A percentile compares a stretch with the other conserved stretches of the same genome.
Conservation (phyloP, 169 alveolate species). For the Perkinsus chesapeaki region DNA sequence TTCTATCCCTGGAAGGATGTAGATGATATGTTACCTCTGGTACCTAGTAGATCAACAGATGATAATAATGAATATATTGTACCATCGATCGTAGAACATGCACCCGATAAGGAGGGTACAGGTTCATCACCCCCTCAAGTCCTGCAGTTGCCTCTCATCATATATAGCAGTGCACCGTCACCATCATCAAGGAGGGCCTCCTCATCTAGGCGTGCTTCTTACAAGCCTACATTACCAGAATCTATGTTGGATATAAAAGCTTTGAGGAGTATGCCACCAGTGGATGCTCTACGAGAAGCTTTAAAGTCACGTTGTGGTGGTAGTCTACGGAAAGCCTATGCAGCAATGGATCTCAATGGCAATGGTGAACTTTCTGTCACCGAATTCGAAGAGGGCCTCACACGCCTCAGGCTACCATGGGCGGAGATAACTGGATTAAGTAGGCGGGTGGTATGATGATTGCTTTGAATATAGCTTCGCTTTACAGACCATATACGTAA, state of each 20-base stretch:
- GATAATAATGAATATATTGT: no score
- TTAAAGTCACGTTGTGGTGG: not conserved
- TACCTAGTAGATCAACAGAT: not conserved
- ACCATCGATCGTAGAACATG: no score
- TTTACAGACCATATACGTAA: not conserved
- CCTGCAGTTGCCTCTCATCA: no score
- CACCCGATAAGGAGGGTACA: no score
- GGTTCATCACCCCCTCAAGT: no score
- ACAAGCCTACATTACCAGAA: not conserved
- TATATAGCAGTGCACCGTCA: no score
- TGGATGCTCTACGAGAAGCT: not conserved
- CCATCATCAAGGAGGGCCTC: no score
- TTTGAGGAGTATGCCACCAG: not conserved
- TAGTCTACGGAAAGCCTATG: not conserved
- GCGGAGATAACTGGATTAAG: not conserved
- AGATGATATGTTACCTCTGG: not conserved
- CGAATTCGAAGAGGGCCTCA: not conserved
- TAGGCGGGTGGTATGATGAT: not conserved
- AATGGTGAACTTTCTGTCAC: not conserved
- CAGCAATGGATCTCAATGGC: not conserved
- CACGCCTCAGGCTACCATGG: not conserved
- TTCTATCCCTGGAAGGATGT: not conserved
- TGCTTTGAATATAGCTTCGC: not conserved
- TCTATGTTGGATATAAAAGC: not conserved
- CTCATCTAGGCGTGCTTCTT: not conserved